Evolutionary conservation across 129 eudicot species (phyloP), one percentile per base, ranked within the genome.

Genomic region (Mikania micrantha): DNA sequence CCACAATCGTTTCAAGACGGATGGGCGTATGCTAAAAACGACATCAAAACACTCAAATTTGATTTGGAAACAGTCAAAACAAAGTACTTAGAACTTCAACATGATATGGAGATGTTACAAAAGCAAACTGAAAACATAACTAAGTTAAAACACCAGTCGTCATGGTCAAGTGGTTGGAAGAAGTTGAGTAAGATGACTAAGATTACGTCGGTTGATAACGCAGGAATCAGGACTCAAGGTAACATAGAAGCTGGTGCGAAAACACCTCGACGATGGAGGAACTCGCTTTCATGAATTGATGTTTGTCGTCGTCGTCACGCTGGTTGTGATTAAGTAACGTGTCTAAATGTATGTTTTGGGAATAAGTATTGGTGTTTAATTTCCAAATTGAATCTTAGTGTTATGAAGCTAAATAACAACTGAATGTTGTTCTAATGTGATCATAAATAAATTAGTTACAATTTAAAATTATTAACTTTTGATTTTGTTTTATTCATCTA

Each of bases 1-100:
- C 96, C 97, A 11, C 96, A 91, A 35, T 91, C 97, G 35, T 91
- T 91, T 70, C 96, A 88, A 74, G 97, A 88, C 68, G 97, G 97
- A 42, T 91, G 97, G 97, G 68, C 82, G 13, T 49, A 87, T 0
- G 97, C 97, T 12, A 91, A 85, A 66, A 91, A 85, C 70, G 97
- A 91, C 74, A 91, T 91, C 9, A 78, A 74, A 60, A 83, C 88
- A 1, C 96, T 91, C 34, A 91, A 91, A 47, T 91, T 91, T 67
- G 97, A 91, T 59, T 77, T 91, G 2, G 90, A 91, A 63, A 85
- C 71, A 6, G 94, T 91, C 9, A 88, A 88, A 75, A 69, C 94
- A 0, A 91, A 91, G 77, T 88, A 91, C 62, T 17, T 80, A 28
- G 94, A 91, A 73, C 88, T 91, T 15, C 97, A 88, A 73, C 80